Evolutionary conservation across 106 monocot species (phyloP).

Genomic region (Acorus calamus): DNA sequence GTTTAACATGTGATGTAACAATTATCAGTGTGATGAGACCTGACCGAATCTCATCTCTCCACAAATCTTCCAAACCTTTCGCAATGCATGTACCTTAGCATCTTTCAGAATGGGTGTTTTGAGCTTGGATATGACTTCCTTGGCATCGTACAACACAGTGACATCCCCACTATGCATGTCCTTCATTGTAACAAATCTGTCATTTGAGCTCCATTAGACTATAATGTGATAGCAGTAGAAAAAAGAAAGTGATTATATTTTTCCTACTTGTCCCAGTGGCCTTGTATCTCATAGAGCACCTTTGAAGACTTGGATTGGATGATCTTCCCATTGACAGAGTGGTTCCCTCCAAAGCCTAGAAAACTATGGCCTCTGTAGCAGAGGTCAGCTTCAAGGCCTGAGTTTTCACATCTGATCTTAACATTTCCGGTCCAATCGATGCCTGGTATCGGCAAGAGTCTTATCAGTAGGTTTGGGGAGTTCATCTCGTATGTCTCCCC

Average conservation of each 20-base stretch:
- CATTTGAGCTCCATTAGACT: not conserved
- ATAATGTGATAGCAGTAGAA: too few species aligned
- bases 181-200: constrained; percentile 50
- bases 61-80: too few species aligned
- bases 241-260: not conserved
- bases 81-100: constrained; percentile 29
- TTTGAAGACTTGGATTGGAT: constrained; percentile 31
- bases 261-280: constrained; percentile 73
- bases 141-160: constrained; percentile 55
- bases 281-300: constrained; percentile 60
- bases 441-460: constrained; percentile 49
- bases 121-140: constrained; percentile 53
- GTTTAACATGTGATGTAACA: too few species aligned
- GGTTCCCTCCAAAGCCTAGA: constrained; percentile 65
- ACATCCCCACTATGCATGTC: constrained; percentile 47
- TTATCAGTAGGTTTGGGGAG: constrained; percentile 62
- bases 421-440: constrained; percentile 66
- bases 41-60: too few species aligned
- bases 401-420: constrained; percentile 49
- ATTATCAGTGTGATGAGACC: too few species aligned
- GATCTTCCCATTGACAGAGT: constrained; percentile 53
- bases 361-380: constrained; percentile 40
- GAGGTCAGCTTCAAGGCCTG: constrained; percentile 58
- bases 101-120: constrained; percentile 46
- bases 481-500: constrained; percentile 74